Evolutionary conservation across 2,329 filamentous ascomycete genomes (phyloP).

Genomic region (Monosporascus cannonballus): DNA sequence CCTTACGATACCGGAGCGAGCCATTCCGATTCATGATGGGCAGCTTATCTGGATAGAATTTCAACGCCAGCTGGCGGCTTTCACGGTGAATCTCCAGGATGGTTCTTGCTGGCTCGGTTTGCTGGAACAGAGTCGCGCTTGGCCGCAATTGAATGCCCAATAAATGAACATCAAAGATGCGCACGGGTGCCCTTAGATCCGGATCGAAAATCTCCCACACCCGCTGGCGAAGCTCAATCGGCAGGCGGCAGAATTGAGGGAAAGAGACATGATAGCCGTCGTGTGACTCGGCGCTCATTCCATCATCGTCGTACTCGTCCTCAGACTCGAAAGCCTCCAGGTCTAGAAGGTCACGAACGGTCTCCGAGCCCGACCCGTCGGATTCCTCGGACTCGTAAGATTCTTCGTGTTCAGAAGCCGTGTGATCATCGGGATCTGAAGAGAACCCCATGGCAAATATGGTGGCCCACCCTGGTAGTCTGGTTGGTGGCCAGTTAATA

Average conservation of each 20-base stretch:
- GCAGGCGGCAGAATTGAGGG: conserved; percentile 28
- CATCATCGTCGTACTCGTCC: conserved; percentile 5
- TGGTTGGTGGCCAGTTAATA: not conserved
- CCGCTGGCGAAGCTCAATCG: conserved; percentile 26
- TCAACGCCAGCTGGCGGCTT: conserved; percentile 25
- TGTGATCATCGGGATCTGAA: not conserved
- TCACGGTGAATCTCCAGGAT: conserved; percentile 25
- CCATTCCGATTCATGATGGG: conserved; percentile 5
- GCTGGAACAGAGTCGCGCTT: conserved; percentile 15
- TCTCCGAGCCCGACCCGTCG: conserved; percentile 13
- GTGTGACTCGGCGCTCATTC: not conserved
- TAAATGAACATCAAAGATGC: conserved; percentile 17
- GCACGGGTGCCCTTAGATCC: conserved; percentile 19
- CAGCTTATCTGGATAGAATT: conserved; percentile 25
- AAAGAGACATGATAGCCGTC: conserved; percentile 16
- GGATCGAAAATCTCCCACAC: conserved; percentile 31
- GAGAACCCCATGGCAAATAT: not conserved
- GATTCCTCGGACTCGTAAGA: conserved; percentile 4
- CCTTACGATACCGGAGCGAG: conserved; percentile 21
- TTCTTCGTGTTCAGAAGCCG: not conserved
- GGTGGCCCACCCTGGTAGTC: not conserved
- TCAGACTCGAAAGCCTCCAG: conserved; percentile 25
- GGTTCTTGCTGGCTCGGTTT: conserved; percentile 23
- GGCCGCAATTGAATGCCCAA: conserved; percentile 9
- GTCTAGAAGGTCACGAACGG: conserved; percentile 17